phyloP scores from a whole-genome alignment of 495 filamentous ascomycete species.

The Xylaria scruposa region DNA sequence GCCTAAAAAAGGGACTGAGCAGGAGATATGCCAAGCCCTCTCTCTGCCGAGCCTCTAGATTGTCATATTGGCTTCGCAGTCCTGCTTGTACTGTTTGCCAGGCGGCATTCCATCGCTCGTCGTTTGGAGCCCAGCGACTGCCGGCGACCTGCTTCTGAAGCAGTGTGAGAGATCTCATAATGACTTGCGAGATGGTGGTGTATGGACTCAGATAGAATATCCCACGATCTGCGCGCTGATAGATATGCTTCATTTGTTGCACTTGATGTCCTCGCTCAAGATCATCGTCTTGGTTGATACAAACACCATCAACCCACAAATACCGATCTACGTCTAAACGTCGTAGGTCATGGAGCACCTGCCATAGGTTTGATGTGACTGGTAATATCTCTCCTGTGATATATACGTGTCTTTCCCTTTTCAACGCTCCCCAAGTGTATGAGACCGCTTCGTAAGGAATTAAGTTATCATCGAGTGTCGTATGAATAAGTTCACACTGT shows the following conservation, averaged over 20 bases:
- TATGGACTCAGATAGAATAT: conserved; percentile 1
- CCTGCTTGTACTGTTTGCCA: not conserved
- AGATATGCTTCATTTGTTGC: not conserved
- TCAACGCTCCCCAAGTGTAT: conserved; percentile 25
- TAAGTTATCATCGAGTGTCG: conserved; percentile 11
- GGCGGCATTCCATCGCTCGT: not conserved
- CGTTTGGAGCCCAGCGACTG: not conserved
- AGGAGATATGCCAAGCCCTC: conserved; percentile 12
- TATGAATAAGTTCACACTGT: conserved; percentile 29
- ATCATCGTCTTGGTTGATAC: not conserved
- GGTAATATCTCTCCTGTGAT: not conserved
- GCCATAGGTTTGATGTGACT: not conserved
- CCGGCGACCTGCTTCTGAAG: not conserved
- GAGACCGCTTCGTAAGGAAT: conserved; percentile 25
- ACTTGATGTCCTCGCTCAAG: conserved; percentile 4
- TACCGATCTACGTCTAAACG: not conserved
- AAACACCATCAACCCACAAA: not conserved
- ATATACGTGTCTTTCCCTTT: not conserved
- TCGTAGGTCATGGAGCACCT: not conserved
- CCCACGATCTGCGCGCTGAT: not conserved
- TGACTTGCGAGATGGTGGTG: not conserved
- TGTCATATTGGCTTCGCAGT: not conserved
- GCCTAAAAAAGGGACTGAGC: conserved; percentile 33
- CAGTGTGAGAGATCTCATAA: not conserved
- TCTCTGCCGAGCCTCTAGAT: not conserved